Base-by-base conservation (phyloP, 2,329 filamentous ascomycete species). In the Cytospora piceicola region DNA sequence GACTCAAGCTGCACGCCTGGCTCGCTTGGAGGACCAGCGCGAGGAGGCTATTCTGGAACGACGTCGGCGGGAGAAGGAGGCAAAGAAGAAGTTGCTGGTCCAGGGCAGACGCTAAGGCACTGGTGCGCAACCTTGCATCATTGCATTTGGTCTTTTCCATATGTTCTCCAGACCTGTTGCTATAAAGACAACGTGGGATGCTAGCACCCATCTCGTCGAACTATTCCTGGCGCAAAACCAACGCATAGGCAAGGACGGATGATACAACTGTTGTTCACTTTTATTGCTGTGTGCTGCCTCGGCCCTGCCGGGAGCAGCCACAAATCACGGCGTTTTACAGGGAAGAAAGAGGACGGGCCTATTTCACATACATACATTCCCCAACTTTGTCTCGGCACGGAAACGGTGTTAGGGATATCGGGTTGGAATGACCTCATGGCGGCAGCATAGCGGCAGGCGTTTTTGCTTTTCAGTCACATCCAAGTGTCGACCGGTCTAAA, bases 21-120 rank as follows among this genome's bases (percentile, higher is more conserved):
- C 90, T 29, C 85, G 85, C 54, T 82, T 83, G 56, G 91, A 94
- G 73, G 91, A 94, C 71, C 80, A 84, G 22, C 80, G 86, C 70
- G 87, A 90, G 66, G 78, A 90, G 70, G 82, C 81, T 3, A 82
- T 90, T 52, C 89, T 90, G 75, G 84, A 81, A 72, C 79, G 77
- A 61, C 82, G 86, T 65, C 90, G 86, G 77, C 80, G 80, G 2
- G 86, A 88, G 72, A 90, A 90, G 76, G 82, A 87, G 70, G 84
- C 85, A 69, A 77, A 79, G 39, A 84, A 80, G 71, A 79, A 78
- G 56, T 64, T 68, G 46, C 36, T 69, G 29, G 27, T 49, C 22
- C 53, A 67, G 30, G 52, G 34, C 34, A 52, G 55, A 24, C 53
- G 61, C 53, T 59, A 42, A 54, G 11, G 24, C 27, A 20, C 59